A percentile compares a stretch with the other conserved stretches of the same genome.
These are phyloP conservation scores for Daldinia bambusicola DNA, from an alignment of 495 filamentous ascomycete genomes.

Conservation along the genomic window DNA sequence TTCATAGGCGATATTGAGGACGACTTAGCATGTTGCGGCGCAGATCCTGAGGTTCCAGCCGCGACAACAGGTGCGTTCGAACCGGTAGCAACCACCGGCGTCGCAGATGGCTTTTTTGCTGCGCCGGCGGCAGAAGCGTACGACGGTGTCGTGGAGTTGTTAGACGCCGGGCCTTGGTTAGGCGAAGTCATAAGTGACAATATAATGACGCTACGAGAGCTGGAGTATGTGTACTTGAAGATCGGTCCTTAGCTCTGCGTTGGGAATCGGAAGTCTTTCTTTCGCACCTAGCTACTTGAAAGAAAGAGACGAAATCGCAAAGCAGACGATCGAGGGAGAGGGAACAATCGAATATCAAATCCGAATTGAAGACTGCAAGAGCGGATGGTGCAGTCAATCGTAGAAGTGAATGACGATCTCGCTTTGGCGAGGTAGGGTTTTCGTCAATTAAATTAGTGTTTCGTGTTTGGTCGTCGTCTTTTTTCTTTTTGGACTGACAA, in stretches of 20 bases:
- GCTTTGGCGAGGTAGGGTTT: constrained; percentile 21
- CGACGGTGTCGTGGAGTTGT: constrained; percentile 71
- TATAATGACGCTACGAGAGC: constrained; percentile 47
- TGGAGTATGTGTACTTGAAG: constrained; percentile 19
- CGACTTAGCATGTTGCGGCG: constrained; percentile 84
- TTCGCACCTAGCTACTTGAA: constrained; percentile 41
- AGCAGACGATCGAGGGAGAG: constrained; percentile 15
- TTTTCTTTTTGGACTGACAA: constrained; percentile 26
- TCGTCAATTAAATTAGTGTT: constrained; percentile 48
- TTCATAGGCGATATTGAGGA: constrained; percentile 82
- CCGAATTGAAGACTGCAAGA: constrained; percentile 40
- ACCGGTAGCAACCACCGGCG: constrained; percentile 76
- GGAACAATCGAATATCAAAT: constrained; percentile 59
- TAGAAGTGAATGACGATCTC: constrained; percentile 43
- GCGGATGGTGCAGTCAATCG: constrained; percentile 36
- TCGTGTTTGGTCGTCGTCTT: constrained; percentile 30
- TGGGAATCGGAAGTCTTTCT: constrained; percentile 29
- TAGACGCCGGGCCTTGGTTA: constrained; percentile 64
- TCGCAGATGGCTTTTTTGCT: constrained; percentile 76
- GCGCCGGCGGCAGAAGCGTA: constrained; percentile 79
- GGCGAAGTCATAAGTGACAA: constrained; percentile 62
- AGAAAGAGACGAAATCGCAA: constrained; percentile 40
- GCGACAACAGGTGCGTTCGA: constrained; percentile 72
- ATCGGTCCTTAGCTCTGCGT: constrained; percentile 20
- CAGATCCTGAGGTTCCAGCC: constrained; percentile 66